A percentile compares a stretch with the other conserved stretches of the same genome.
Evolutionary conservation across 2,329 filamentous ascomycete species (phyloP).

Genomic region (Calonectria pauciramosa): DNA sequence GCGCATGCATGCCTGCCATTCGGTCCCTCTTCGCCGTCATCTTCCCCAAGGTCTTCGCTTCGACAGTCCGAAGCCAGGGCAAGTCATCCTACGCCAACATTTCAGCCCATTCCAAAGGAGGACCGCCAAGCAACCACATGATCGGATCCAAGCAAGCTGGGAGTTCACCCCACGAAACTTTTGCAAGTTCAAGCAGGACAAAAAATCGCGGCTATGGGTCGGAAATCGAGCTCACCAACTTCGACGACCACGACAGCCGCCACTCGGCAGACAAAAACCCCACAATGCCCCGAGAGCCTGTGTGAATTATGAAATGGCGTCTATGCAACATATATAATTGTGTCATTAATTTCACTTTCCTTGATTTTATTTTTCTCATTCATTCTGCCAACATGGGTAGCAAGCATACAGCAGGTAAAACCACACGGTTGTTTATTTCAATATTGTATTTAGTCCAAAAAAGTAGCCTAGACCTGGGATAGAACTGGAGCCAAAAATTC

Average conservation of each 20-base stretch:
- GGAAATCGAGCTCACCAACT: conserved; percentile 15
- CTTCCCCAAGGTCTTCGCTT: conserved; percentile 35
- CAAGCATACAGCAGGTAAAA: not conserved
- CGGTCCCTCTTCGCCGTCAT: conserved; percentile 32
- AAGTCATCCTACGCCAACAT: conserved; percentile 33
- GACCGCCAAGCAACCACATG: not conserved
- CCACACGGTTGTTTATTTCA: not conserved
- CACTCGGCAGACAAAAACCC: conserved; percentile 13
- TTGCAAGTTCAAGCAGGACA: not conserved
- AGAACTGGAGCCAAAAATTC: not conserved
- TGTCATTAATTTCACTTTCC: not conserved
- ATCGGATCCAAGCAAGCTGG: not conserved
- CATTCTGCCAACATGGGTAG: not conserved
- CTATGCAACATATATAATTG: not conserved
- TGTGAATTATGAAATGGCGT: not conserved
- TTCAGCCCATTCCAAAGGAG: conserved; percentile 10
- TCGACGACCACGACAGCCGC: conserved; percentile 3
- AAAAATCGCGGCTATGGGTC: not conserved
- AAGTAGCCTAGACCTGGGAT: not conserved
- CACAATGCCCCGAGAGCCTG: conserved; percentile 12
- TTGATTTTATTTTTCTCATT: not conserved
- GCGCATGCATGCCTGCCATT: conserved; percentile 47
- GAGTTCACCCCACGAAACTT: not conserved
- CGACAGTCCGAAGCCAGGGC: conserved; percentile 19
- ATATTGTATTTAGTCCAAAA: conserved; percentile 3